Evolutionary conservation across 495 filamentous ascomycete species (phyloP).

Genomic region (Clohesyomyces aquaticus): DNA sequence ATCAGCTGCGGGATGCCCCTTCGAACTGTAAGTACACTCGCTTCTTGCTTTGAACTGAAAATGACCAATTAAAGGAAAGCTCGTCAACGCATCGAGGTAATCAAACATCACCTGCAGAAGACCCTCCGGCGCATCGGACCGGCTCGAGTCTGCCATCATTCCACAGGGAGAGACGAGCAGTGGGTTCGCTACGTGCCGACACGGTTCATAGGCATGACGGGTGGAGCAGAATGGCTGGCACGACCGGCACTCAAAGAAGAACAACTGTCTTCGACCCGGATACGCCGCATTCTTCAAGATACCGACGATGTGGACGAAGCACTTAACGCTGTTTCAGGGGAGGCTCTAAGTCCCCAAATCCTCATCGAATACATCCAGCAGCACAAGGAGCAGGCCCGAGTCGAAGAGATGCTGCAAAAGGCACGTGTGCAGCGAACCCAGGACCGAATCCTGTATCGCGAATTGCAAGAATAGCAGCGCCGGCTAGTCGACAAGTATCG

Average conservation of each 20-base stretch:
- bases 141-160: neutral
- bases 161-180: neutral
- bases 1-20: no score
- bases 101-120: neutral
- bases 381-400: no score
- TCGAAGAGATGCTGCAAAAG: no score
- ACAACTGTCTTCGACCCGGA: neutral
- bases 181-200: constrained; percentile 15
- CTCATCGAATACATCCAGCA: constrained; percentile 6
- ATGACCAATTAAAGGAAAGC: no score
- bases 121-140: neutral
- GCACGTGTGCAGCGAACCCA: no score
- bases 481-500: no score
- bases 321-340: neutral
- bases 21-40: no score
- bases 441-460: no score
- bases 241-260: neutral
- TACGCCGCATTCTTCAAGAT: neutral
- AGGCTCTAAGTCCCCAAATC: constrained; percentile 2
- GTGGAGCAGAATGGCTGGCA: neutral
- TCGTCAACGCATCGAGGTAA: no score
- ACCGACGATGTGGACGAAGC: neutral
- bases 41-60: no score
- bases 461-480: no score
- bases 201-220: constrained; percentile 4